Evolutionary conservation across 305 asterid species (phyloP), one percentile per base, ranked within the genome.

Genomic region (Fraxinus greggii): DNA sequence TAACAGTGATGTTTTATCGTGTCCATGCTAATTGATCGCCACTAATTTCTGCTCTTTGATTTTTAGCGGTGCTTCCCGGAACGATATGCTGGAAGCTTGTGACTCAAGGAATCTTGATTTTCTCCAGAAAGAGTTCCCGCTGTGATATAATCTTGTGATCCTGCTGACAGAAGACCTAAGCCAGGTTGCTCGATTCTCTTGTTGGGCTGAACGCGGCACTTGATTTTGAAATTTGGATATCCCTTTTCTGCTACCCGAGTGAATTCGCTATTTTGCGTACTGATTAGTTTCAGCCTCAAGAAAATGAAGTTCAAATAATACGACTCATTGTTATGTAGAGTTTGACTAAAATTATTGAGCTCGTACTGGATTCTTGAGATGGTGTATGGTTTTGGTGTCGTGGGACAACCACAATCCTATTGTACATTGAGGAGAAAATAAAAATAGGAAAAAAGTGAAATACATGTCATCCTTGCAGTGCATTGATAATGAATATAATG

Each of bases 61-160:
- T n/a, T 31, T 80, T 94, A 97, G 99, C 90, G 92, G 92, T 51
- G 98, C 99, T 1, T 91, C 95, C 23, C 89, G 98, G 78, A 91
- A 91, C 59, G 99, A 95, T 85, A 92, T 97, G 98, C 79, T 97
- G 80, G 95, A 92, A 79, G 98, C 98, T 38, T 97, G 98, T 45
- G 98, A 97, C 84, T 86, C 95, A 0, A 72, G 92, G 93, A 88
- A 95, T 80, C 89, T 91, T 29, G 94, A 91, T 78, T 10, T 87
- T 79, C 89, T 91, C 73, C 94, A 91, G 32, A 91, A 91, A 61
- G 94, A 86, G 83, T 91, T 91, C 76, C 94, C 94, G 72, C 89
- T 91, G 21, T 87, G 85, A 86, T 79, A 24, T 45, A n/a, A 29
- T 29, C 24, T 51, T 31, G 40, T 1, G 23, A 77, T 45, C 72